Conservation (phyloP, 805 yeast species). For the Kodamaea neixiangensis region DNA sequence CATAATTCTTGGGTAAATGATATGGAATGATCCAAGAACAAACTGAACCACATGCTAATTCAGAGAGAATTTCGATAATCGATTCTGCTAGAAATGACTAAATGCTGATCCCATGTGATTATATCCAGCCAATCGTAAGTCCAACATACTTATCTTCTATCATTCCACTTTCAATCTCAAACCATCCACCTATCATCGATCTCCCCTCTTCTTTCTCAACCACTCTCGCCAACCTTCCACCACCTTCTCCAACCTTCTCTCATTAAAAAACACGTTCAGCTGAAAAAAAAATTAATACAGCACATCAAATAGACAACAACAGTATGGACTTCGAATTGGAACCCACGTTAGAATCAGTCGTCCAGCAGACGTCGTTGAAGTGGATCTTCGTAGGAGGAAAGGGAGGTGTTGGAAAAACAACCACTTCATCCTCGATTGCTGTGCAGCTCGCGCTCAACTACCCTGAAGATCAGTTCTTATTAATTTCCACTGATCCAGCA, state of each 20-base stretch:
- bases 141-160: too few relatives aligned
- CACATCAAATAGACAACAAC: background rate
- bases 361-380: constrained; percentile 66
- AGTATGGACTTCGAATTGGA: constrained; percentile 62
- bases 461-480: constrained; percentile 75
- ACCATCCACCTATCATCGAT: too few relatives aligned
- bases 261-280: background rate
- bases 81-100: too few relatives aligned
- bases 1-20: too few relatives aligned
- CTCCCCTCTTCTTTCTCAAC: too few relatives aligned
- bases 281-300: background rate
- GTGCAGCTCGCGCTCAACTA: constrained; percentile 86
- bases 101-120: too few relatives aligned
- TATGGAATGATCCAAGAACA: too few relatives aligned
- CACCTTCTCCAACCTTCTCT: background rate
- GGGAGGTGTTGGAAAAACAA: constrained; percentile 99
- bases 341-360: constrained; percentile 68
- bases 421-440: constrained; percentile 94
- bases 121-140: too few relatives aligned
- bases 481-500: constrained; percentile 98
- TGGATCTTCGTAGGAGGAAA: constrained; percentile 99
- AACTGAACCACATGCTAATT: too few relatives aligned
- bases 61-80: too few relatives aligned
- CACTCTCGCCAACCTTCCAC: too few relatives aligned
- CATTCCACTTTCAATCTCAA: too few relatives aligned